Base-by-base conservation (phyloP, 106 monocot genomes). In the Posidonia australis region DNA sequence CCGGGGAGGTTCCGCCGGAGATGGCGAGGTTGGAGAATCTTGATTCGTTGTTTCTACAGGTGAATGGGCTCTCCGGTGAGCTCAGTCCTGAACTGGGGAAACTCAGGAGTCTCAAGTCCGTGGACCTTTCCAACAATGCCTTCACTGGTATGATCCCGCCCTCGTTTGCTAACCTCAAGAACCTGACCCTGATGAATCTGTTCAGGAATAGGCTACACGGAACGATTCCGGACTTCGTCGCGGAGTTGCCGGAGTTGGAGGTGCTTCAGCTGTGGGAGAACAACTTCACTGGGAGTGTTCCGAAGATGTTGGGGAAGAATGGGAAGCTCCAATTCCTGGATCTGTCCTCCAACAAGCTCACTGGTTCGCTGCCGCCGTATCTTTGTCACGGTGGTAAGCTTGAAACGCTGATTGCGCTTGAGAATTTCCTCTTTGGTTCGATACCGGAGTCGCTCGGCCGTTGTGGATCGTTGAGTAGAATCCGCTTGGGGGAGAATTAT, bases 41-140 rank as follows among this genome's bases (percentile, higher is more conserved):
- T 13, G 90, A 91, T 51, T 86, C 90, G 10, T 70, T 91, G 28
- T 91, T 91, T 48, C 63, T 82, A 0, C 90, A 91, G 63, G 86
- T 91, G 7, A 91, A 91, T 41, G 86, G 69, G 10, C 74, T 91
- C 30, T 55, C 70, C 21, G 83, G 83, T 12, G 46, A 57, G 52
- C 66, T 91, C 1, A 80, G 86, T 4, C 45, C 83, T n/a, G 86
- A 80, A 58, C 69, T 91, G 1, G 86, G 83, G 11, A 52, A 32
- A 23, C 73, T 91, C 32, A 56, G 68, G 16, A 74, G 76, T 65
- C 83, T 91, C 62, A 86, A 91, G 46, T 91, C 90, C 10, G 55
- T 91, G 68, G 90, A 91, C 54, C 76, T 91, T 6, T 83, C 83
- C 13, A 90, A 90, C 80, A 90, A 90, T 31, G 74, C 76, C 20